Base-by-base conservation (phyloP, 75 land plant species). In the Pinus albicaulis region DNA sequence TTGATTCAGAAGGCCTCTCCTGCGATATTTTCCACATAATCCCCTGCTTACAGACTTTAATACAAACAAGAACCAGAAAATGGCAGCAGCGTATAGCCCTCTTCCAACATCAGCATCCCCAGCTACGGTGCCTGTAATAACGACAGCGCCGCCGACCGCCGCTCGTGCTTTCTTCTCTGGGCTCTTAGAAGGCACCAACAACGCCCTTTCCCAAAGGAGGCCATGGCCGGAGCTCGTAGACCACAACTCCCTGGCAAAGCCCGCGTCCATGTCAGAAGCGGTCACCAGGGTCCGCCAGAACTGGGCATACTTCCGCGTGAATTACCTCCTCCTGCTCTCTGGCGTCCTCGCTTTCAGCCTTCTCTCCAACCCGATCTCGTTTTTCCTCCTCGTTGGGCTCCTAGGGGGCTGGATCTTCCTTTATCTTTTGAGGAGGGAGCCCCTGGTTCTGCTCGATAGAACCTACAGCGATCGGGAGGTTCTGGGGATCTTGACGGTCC, bases 191-290 rank as follows among this genome's bases (percentile, higher is more conserved):
- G 53, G 53, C 11, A 48, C 53, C 53, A 48, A 10, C 53, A 48
- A 48, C 12, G 12, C 82, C 34, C 34, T 88, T 79, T 76, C 88
- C 36, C 80, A 76, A 28, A 75, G 84, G 72, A 80, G 89, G 44
- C 88, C 91, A 28, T 88, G 90, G 91, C 2, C 61, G 20, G 90
- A 90, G 78, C 82, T 90, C 55, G 61, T 77, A 55, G 92, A 88
- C 74, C 83, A 73, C 60, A 75, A 80, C 76, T 62, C 84, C 65
- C 66, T 89, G 34, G 19, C 86, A 75, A 79, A 84, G 24, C 92
- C 91, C 16, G 84, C 75, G 16, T 88, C 92, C 80, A 55, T 82
- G 28, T 25, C 86, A 22, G 88, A 81, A 26, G 88, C 91, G 59
- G 28, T 76, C 23, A 13, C 73, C 48, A 86, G 88, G 71, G 55